Evolutionary conservation across 1,284 basidiomycete species (phyloP).

Genomic region (Xanthoconium separans): DNA sequence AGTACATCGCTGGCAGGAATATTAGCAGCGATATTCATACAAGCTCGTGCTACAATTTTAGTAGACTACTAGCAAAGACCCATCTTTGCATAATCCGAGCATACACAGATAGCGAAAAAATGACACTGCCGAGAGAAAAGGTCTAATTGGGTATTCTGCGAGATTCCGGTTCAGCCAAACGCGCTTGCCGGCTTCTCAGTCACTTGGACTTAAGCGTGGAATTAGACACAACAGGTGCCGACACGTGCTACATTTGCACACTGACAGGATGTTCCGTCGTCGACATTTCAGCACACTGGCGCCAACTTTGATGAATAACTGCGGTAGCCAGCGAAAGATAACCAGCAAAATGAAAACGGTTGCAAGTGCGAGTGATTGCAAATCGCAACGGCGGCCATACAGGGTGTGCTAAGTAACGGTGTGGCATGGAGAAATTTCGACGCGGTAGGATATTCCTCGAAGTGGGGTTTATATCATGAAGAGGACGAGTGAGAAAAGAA

Average conservation of each 20-base stretch:
- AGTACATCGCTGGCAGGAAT: too few species aligned
- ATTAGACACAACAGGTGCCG: neutral
- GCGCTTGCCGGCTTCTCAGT: too few species aligned
- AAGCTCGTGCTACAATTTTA: too few species aligned
- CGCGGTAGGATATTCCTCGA: constrained; percentile 6
- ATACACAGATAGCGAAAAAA: too few species aligned
- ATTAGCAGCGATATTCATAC: too few species aligned
- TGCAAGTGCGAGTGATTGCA: constrained; percentile 10
- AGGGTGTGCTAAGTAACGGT: constrained; percentile 15
- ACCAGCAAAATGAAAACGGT: constrained; percentile 4
- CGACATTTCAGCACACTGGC: neutral
- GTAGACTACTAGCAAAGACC: too few species aligned
- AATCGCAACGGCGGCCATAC: constrained; percentile 10
- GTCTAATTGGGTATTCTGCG: too few species aligned
- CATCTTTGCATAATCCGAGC: too few species aligned
- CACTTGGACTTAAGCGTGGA: neutral
- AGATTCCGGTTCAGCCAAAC: too few species aligned
- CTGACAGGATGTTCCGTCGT: neutral
- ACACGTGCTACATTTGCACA: neutral
- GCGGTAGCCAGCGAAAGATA: constrained; percentile 5
- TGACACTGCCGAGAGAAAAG: too few species aligned
- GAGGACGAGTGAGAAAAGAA: too few species aligned
- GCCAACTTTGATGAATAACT: neutral
- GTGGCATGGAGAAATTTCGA: constrained; percentile 17
- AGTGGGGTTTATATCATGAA: neutral